Base-by-base conservation (phyloP, 768 basidiomycete species). In the Lactarius sanguifluus region DNA sequence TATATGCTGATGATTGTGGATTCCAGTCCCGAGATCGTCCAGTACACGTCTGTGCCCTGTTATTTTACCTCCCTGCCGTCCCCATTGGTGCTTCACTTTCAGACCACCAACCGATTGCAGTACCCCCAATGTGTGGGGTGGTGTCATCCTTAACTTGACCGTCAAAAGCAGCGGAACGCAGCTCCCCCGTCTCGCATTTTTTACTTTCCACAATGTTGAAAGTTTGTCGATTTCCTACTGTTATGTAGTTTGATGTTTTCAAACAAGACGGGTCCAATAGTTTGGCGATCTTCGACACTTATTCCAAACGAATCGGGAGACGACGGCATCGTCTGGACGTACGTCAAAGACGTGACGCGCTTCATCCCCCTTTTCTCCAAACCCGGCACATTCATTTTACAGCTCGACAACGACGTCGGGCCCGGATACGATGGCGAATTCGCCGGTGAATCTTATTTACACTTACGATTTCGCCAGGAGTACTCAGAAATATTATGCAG, bases 31-130 rank as follows among this genome's bases (percentile, higher is more conserved):
- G 89, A 89, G 73, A 78, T 88, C 13, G 87, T 89, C 6, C 79
- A 86, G 65, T 85, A 83, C 67, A 78, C 75, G 89, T 89, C 72
- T 67, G 83, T 74, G 30, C 28, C 30, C 8, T n/a, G n/a, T 47
- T 47, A 38, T 40, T 6, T 20, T 40, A 47, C 43, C 28, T 47
- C 47, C 50, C 9, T 25, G 8, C 47, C 36, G 40, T 25, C 18
- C 8, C 54, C 1, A 23, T 40, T 32, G n/a, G 30, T 25, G 20
- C n/a, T 7, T 41, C 30, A 41, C 38, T n/a, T 60, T 8, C 68
- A 91, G 89, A 32, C 91, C 91, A 30, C 89, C 90, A 0, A 83
- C 83, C 10, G 83, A 87, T 70, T 92, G 91, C 74, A 90, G 91
- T 18, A 73, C 80, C 4, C 78, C 82, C 25, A 89, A 90, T 2